phyloP scores from a whole-genome alignment of 352 stramenopile species.

The Phytopythium ostracodes region DNA sequence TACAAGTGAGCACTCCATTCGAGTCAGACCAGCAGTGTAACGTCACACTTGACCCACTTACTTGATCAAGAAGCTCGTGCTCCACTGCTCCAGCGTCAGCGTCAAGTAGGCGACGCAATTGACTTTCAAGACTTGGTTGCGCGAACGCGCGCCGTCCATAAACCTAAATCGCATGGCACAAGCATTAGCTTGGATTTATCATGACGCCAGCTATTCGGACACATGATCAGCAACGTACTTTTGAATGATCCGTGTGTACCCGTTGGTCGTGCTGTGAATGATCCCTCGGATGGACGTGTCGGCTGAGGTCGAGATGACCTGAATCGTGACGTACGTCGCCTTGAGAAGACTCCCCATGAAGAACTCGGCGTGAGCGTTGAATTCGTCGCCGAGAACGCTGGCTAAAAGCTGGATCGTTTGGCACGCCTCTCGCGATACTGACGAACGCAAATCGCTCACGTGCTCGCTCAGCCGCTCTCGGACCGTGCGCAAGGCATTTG shows the following conservation, averaged over 20 bases:
- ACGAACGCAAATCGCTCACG: conserved; percentile 74
- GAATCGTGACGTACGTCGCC: conserved; percentile 84
- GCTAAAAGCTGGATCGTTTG: conserved; percentile 63
- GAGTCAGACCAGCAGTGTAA: background rate
- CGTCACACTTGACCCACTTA: conserved; percentile 20
- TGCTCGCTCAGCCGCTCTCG: conserved; percentile 68
- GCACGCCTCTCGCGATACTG: conserved; percentile 72
- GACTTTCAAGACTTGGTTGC: conserved; percentile 69
- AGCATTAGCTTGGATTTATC: background rate
- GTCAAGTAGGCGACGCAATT: conserved; percentile 78
- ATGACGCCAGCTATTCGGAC: background rate
- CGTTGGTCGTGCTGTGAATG: conserved; percentile 71
- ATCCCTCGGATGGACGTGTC: conserved; percentile 68
- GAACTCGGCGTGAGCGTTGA: conserved; percentile 71
- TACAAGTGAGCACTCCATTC: background rate
- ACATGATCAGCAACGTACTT: conserved; percentile 42
- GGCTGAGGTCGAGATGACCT: conserved; percentile 76
- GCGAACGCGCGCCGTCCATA: conserved; percentile 66
- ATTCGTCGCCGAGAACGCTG: conserved; percentile 59
- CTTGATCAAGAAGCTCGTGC: conserved; percentile 60
- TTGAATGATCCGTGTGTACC: conserved; percentile 62
- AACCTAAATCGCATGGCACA: conserved; percentile 30
- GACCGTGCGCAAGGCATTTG: conserved; percentile 41
- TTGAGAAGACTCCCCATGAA: conserved; percentile 74
- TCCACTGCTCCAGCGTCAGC: conserved; percentile 66